phyloP scores from a whole-genome alignment of 345 rosid species.

The Citrus cavaleriei region DNA sequence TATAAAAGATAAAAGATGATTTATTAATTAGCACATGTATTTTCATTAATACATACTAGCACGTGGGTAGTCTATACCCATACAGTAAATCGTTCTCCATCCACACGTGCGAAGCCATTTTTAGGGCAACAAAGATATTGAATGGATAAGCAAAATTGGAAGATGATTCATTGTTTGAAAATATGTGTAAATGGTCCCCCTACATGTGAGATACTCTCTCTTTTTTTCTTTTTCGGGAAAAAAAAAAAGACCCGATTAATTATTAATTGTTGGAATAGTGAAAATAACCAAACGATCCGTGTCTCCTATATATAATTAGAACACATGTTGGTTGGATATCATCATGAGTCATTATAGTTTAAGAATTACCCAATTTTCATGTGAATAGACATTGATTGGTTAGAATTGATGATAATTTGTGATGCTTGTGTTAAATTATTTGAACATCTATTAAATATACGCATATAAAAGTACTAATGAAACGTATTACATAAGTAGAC shows the following conservation, averaged over 20 bases:
- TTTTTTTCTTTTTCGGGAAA: neutral
- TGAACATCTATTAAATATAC: neutral
- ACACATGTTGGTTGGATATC: constrained; percentile 1
- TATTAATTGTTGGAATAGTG: neutral
- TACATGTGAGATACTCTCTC: too few relatives aligned
- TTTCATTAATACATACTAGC: neutral
- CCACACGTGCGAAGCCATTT: neutral
- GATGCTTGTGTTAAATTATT: neutral
- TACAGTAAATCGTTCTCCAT: neutral
- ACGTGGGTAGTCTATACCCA: neutral
- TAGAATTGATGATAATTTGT: neutral
- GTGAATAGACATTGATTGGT: neutral
- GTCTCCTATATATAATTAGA: neutral
- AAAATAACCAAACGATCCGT: neutral
- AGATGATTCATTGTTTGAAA: neutral
- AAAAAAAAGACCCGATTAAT: neutral
- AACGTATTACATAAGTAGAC: too few relatives aligned
- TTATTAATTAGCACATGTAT: neutral
- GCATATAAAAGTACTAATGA: neutral
- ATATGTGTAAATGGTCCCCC: neutral
- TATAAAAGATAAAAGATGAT: too few relatives aligned
- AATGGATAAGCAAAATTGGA: neutral
- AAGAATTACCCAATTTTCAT: neutral
- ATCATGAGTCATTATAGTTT: neutral
- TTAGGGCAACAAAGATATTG: neutral